Evolutionary conservation across 352 stramenopile species (phyloP), one percentile per base, ranked within the genome.

Genomic region (Globisporangium ultimum): DNA sequence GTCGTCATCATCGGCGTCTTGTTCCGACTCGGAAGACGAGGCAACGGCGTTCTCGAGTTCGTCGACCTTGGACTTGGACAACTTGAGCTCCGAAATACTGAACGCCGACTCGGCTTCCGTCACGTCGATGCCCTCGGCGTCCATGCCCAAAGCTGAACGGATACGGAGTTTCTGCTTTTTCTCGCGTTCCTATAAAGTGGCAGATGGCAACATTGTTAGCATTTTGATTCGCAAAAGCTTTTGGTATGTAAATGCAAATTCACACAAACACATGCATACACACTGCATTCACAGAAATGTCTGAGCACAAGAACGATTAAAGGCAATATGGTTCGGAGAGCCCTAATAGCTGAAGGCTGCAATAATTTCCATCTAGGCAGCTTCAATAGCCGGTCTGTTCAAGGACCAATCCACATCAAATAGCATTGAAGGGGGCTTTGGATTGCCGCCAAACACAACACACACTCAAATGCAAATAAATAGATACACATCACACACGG

Each of bases 361-460:
- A 91, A 64, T 32, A 32, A 32, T 32, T 61, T 68, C 87, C 61
- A 14, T 94, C 56, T 95, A 53, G 87, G 84, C 86, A 85, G 66
- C 66, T 87, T 93, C 87, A 95, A 95, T 95, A 92, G 85, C 86
- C 84, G 79, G 79, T 94, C 87, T 91, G 87, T 95, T 95, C 87
- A 95, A 95, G 81, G 87, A 94, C 84, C 74, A 87, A 78, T 72
- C 71, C 77, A 18, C 64, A 89, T 76, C 79, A 72, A 91, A 80
- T 88, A 63, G 73, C 72, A 88, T 83, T 72, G 75, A 73, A 77
- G 77, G 75, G 78, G 81, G 84, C 84, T 91, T 93, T 93, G 84
- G 84, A 93, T 93, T 82, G 65, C 76, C 72, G 80, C 80, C 55
- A 74, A 14, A 57, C 43, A 76, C 46, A 72, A 56, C 20, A 64